Base-by-base conservation (phyloP, 176 grass and related monocot species). In the Urochloa ruziziensis region DNA sequence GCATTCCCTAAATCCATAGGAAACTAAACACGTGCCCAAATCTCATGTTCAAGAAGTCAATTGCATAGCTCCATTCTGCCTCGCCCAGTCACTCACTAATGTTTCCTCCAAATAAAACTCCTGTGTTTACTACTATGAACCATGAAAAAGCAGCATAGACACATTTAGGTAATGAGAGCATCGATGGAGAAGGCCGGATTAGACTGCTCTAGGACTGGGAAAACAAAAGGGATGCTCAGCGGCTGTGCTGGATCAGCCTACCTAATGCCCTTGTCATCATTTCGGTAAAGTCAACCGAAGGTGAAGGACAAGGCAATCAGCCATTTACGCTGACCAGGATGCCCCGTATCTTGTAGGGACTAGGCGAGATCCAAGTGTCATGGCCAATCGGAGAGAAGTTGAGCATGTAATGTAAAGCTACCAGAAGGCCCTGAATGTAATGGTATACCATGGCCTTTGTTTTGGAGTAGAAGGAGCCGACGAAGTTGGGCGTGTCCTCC, bases 381-480 rank as follows among this genome's bases (percentile, higher is more conserved):
- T n/a, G n/a, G n/a, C 19, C 36, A 70, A 43, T 34, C 37, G 21
- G 28, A 70, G 35, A 54, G 15, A 82, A 13, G 23, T n/a, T 44
- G 6, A 54, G 34, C 2, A 43, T 19, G 29, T 39, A 72, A 43
- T 19, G 29, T 39, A 72, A 36, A 25, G 33, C 10, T 68, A 58
- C 21, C 32, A 46, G 3, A 70, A 69, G 51, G 17, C n/a, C n/a
- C n/a, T n/a, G 10, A 17, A 17, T 11, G 27, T 1, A 48, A 18
- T 72, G 9, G 9, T 82, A 43, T 82, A 97, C 94, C 94, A 94
- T 97, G 73, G 94, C 94, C 86, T 97, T 97, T 62, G 94, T 97
- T 59, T 94, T 97, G 73, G 91, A 94, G 81, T 94, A 97, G 89
- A 97, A 97, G 0, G 94, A 97, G 3, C 94, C 94, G 67, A 90